These are phyloP conservation scores for Vitellaria paradoxa DNA, from an alignment of 179 eudicot genomes.

Conservation along the genomic window DNA sequence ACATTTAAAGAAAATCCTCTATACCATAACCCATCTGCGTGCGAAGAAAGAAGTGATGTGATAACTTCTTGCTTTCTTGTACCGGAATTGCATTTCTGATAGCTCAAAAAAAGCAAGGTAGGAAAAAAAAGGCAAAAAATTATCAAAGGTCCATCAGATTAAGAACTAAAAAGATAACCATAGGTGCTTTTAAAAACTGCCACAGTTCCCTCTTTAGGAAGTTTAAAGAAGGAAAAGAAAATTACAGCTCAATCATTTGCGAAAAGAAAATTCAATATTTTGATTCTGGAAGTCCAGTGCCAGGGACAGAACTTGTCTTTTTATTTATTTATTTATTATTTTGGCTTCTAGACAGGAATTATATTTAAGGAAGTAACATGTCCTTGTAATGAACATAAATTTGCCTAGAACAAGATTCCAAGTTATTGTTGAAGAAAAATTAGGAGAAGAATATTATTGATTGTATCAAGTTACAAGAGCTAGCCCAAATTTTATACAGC, in stretches of 20 bases:
- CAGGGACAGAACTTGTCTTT: not conserved
- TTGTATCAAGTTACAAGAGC: no score
- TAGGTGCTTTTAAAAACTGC: not conserved
- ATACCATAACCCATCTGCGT: conserved; percentile 59
- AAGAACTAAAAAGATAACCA: not conserved
- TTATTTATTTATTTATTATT: not conserved
- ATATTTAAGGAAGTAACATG: not conserved
- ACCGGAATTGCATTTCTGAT: conserved; percentile 53
- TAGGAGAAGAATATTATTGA: no score
- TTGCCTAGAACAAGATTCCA: not conserved
- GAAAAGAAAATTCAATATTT: not conserved
- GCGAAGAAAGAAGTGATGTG: conserved; percentile 51
- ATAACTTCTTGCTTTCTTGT: conserved; percentile 72
- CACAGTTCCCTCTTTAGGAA: not conserved
- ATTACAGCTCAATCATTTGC: not conserved
- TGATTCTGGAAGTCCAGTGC: not conserved
- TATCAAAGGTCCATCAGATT: conserved; percentile 5
- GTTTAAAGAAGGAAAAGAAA: not conserved
- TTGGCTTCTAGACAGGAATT: not conserved
- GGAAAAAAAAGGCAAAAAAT: conserved; percentile 7
- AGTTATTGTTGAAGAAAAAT: not conserved
- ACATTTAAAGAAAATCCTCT: conserved; percentile 11
- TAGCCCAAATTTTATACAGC: no score
- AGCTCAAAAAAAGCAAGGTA: conserved; percentile 18
- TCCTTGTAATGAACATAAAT: not conserved